These are phyloP conservation scores for Suillus bovinus DNA, from an alignment of 768 basidiomycete genomes.

Conservation along the genomic window DNA sequence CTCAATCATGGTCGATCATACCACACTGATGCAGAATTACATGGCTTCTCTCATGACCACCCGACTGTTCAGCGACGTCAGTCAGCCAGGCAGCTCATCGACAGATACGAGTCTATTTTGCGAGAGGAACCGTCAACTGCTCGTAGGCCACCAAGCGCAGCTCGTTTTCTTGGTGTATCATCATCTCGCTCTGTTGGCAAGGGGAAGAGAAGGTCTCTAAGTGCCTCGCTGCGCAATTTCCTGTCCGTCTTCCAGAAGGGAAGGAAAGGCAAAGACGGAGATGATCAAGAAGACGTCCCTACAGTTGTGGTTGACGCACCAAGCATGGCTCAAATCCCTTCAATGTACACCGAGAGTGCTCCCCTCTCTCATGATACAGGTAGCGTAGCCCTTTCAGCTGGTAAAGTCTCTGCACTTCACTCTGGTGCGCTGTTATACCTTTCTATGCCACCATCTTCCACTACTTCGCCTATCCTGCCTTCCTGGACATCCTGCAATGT, in stretches of 20 bases:
- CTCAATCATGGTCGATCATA: background rate
- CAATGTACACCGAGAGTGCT: background rate
- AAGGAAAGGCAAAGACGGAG: constrained; percentile 40
- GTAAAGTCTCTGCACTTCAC: constrained; percentile 4
- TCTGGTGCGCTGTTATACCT: constrained; percentile 49
- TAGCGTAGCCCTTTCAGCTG: constrained; percentile 1
- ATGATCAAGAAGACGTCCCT: constrained; percentile 20
- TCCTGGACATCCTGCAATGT: constrained; percentile 53
- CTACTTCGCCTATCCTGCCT: constrained; percentile 30
- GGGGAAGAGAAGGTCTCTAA: constrained; percentile 51
- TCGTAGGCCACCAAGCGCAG: constrained; percentile 12
- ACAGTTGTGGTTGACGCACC: constrained; percentile 12
- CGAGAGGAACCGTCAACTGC: constrained; percentile 9
- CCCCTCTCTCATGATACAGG: background rate
- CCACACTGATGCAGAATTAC: background rate
- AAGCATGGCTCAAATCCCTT: constrained; percentile 3
- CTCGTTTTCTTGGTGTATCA: constrained; percentile 17
- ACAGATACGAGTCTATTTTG: constrained; percentile 50
- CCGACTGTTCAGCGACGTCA: constrained; percentile 26
- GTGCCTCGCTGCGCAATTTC: constrained; percentile 64
- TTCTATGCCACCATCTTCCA: constrained; percentile 29
- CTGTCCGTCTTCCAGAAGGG: constrained; percentile 61
- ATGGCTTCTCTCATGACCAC: constrained; percentile 4
- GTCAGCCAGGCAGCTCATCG: constrained; percentile 55
- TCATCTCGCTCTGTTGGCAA: constrained; percentile 28